Evolutionary conservation across 1,139 yeast species (phyloP), one percentile per base, ranked within the genome.

Genomic region (Scheffersomyces stambukii): DNA sequence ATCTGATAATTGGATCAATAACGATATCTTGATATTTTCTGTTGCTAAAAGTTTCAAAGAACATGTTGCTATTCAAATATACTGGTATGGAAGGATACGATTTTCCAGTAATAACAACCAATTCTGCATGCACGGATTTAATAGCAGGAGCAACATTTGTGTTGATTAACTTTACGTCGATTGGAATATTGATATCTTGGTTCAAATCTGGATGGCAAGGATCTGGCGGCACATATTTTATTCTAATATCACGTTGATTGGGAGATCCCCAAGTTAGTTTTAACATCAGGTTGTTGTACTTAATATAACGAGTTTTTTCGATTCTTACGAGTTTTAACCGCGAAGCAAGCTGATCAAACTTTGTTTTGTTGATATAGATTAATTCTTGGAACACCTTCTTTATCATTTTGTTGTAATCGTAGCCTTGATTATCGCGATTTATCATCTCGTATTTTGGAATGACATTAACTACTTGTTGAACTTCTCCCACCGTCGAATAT

Each of bases 21-120:
- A 61, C 42, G 24, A 48, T 46, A 9, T 40, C 32, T 4, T 34
- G 35, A 25, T 55, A 48, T 13, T 43, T 42, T 3, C 28, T 21
- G 30, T 47, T 52, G 6, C 35, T 29, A n/a, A 43, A 36, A 19
- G 51, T 45, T 12, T 43, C 43, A 36, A 52, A 59, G 12, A 64
- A 43, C 53, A 62, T 52, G 17, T 54, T 60, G 32, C 60, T 64
- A 36, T 52, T 54, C 28, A 64, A 43, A 29, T 62, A 67, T 8
- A 64, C 37, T 0, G 71, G 71, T 11, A 64, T 52, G 9, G 49
- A 45, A 16, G 45, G 48, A n/a, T 47, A 46, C 2, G 67, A 54
- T 24, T 52, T 43, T 7, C 60, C 39, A 2, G 68, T 57, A 8
- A 57, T 38, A 4, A 49, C 63, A n/a, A 54, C 50, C 21, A 64